phyloP scores from a whole-genome alignment of 768 basidiomycete species.

The Psilocybe azurescens region DNA sequence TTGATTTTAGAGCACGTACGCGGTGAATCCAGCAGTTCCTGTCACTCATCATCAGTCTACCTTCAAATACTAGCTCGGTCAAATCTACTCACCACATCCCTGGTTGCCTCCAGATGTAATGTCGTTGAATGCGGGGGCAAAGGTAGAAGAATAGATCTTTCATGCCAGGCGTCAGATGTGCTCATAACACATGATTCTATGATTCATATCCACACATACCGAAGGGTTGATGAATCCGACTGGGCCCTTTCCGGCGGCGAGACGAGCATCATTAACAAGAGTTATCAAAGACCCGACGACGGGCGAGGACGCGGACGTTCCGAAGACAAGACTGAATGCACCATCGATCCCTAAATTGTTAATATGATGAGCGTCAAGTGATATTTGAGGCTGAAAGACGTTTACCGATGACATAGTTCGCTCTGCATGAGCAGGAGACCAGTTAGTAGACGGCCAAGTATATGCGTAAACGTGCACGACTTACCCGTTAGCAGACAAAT shows the following conservation, averaged over 20 bases:
- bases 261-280: conserved; percentile 56
- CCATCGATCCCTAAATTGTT: conserved; percentile 38
- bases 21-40: conserved; percentile 39
- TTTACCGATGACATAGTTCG: conserved; percentile 45
- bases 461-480: conserved; percentile 7
- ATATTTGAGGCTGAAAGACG: not conserved
- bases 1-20: conserved; percentile 26
- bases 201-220: conserved; percentile 24
- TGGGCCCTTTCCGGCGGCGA: conserved; percentile 43
- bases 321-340: conserved; percentile 38
- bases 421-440: conserved; percentile 24
- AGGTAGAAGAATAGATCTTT: conserved; percentile 24
- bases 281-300: conserved; percentile 48
- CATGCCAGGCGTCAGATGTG: not conserved
- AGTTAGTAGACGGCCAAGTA: not conserved
- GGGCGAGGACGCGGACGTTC: conserved; percentile 51
- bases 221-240: conserved; percentile 57
- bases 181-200: too few relatives aligned
- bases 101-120: conserved; percentile 28
- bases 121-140: conserved; percentile 26
- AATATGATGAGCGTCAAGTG: not conserved
- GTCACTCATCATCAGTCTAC: not conserved
- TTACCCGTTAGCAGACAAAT: conserved; percentile 54
- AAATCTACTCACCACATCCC: conserved; percentile 20
- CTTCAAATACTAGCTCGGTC: not conserved